Evolutionary conservation across 805 yeast species (phyloP), one percentile per base, ranked within the genome.

Genomic region (Cyberlindnera maclurae): DNA sequence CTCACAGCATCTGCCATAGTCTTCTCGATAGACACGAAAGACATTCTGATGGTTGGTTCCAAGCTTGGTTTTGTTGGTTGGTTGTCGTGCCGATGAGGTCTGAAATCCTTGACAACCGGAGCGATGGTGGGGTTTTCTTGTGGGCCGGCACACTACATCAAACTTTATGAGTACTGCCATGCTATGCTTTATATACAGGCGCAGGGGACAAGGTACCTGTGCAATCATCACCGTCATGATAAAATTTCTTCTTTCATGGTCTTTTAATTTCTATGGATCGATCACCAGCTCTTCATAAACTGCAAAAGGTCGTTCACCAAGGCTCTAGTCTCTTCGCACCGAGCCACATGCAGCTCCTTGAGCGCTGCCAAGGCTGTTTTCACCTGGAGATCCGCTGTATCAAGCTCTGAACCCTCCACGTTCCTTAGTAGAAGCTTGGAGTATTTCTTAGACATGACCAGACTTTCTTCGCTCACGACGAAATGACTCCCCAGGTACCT

Each of bases 1-100:
- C 52, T 31, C 18, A 46, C 53, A 10, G 51, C 47, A 32, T 37
- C 43, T 18, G 33, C 29, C 4, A 49, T 34, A 9, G 44, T 36
- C 7, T 37, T 42, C 33, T 49, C 54, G 11, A 49, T 43, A 8
- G 45, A 39, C n/a, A 34, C 17, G 24, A 43, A 43, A 11, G 27
- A 18, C 12, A 24, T 33, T 29, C 12, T 16, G 10, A 12, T 15
- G 12, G n/a, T 6, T 16, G 15, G 16, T 15, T 31, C 17, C 18
- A 6, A 4, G 10, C 5, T 17, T 31, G 27, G 20, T n/a, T 31
- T 27, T 29, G 31, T 31, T 4, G 28, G 9, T n/a, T 20, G 28
- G 12, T n/a, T 22, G 33, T 8, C 8, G 5, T 20, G 24, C 24
- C 24, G 24, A 20, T 20, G 24, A 20, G 24, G 24, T 20, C 8